phyloP scores from a whole-genome alignment of 192 early-diverging fungal species.

The Spizellomyces punctatus region DNA sequence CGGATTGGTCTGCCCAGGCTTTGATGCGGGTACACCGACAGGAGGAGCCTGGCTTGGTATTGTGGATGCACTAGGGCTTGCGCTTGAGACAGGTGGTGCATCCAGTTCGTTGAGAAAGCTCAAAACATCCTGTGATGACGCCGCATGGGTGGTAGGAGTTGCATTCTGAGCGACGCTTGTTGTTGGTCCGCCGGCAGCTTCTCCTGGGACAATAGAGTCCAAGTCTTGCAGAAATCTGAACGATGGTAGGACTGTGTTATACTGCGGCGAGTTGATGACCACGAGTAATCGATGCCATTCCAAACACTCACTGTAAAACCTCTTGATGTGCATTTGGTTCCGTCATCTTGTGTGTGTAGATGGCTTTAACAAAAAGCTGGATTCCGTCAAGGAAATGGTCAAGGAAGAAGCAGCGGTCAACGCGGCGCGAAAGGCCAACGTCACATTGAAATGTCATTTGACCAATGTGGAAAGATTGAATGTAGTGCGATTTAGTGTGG shows the following conservation, averaged over 20 bases:
- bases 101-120: constrained; percentile 50
- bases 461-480: no score
- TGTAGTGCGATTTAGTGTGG: no score
- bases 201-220: constrained; percentile 23
- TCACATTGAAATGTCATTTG: no score
- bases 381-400: no score
- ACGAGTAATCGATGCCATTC: background rate
- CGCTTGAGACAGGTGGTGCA: constrained; percentile 5
- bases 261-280: background rate
- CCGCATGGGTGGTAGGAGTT: background rate
- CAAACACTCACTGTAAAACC: constrained; percentile 36
- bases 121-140: constrained; percentile 37
- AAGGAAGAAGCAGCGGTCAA: no score
- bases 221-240: constrained; percentile 38
- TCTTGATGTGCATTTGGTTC: constrained; percentile 27
- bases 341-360: no score
- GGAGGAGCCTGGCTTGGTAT: background rate
- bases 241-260: background rate
- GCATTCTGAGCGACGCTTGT: background rate
- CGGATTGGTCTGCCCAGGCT: background rate
- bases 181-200: background rate
- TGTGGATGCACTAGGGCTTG: background rate
- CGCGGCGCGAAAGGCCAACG: no score
- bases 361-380: no score
- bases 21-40: background rate